Evolutionary conservation across 192 early-diverging fungal genomes (phyloP).

Genomic region (Coemansia sp.): DNA sequence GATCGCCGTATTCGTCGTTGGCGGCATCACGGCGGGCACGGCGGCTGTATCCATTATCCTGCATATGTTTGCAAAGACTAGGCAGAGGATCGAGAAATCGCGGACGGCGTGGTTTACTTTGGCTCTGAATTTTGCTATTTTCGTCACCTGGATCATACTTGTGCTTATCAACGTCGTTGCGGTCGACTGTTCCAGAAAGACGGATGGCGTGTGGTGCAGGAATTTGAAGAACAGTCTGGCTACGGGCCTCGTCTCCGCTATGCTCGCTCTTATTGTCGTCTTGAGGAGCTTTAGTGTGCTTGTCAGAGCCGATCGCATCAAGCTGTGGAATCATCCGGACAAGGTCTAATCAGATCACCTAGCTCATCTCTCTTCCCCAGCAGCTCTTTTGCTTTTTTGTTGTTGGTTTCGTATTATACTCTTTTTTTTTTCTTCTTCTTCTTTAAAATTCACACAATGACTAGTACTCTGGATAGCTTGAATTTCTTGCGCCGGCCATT

Average conservation of each 20-base stretch:
- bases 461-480: conserved; percentile 3
- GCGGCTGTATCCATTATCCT: conserved; percentile 29
- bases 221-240: conserved; percentile 38
- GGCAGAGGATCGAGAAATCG: conserved; percentile 29
- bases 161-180: conserved; percentile 48
- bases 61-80: conserved; percentile 40
- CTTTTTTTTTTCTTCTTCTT: background rate
- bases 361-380: background rate
- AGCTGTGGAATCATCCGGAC: conserved; percentile 6
- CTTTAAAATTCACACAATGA: background rate
- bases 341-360: background rate
- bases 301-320: conserved; percentile 33
- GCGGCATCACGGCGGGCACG: conserved; percentile 26
- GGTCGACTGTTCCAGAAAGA: conserved; percentile 40
- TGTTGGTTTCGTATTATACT: background rate
- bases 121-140: conserved; percentile 38
- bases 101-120: conserved; percentile 32
- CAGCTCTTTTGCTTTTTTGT: background rate
- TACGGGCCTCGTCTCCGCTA: conserved; percentile 40
- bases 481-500: conserved; percentile 3
- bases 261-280: conserved; percentile 40
- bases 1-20: conserved; percentile 32
- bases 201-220: conserved; percentile 39
- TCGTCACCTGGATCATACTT: conserved; percentile 40
- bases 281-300: conserved; percentile 45